phyloP scores from a whole-genome alignment of 1,284 basidiomycete genomes.

The Caloboletus inedulis region DNA sequence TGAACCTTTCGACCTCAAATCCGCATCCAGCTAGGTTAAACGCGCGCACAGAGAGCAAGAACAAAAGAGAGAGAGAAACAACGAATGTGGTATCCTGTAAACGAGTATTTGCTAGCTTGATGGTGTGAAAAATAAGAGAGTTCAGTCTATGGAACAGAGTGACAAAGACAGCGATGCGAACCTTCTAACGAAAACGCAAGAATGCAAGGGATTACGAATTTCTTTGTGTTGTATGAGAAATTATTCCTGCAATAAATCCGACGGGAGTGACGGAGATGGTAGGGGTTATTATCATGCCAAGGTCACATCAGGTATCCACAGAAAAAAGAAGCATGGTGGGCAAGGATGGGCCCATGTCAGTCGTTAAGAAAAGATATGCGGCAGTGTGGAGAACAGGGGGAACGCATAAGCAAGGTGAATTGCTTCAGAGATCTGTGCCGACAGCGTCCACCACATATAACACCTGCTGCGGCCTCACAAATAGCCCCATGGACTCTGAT shows the following conservation, averaged over 20 bases:
- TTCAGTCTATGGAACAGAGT: background rate
- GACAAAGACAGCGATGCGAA: conserved; percentile 1
- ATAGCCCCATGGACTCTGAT: conserved; percentile 67
- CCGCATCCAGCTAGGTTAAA: conserved; percentile 2
- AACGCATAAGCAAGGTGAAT: background rate
- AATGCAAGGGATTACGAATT: conserved; percentile 18
- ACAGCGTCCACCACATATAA: conserved; percentile 77
- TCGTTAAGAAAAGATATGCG: conserved; percentile 7
- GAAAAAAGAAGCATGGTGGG: conserved; percentile 1
- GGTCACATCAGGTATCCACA: conserved; percentile 8
- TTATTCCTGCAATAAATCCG: conserved; percentile 24
- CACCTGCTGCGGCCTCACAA: conserved; percentile 78
- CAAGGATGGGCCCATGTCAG: conserved; percentile 5
- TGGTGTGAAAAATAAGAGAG: background rate
- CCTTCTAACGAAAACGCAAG: conserved; percentile 9
- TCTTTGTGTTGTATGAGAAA: conserved; percentile 16
- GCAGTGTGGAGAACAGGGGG: background rate
- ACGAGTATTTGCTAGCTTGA: conserved; percentile 4
- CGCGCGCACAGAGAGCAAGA: background rate
- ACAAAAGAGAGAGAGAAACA: background rate
- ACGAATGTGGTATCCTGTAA: conserved; percentile 24
- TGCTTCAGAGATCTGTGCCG: conserved; percentile 38
- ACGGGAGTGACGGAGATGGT: conserved; percentile 11
- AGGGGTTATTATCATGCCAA: conserved; percentile 12
- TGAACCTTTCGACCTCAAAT: conserved; percentile 4